These are phyloP conservation scores for Suhomyces bribrorum DNA, from an alignment of 1,139 yeast species.

Conservation along the genomic window DNA sequence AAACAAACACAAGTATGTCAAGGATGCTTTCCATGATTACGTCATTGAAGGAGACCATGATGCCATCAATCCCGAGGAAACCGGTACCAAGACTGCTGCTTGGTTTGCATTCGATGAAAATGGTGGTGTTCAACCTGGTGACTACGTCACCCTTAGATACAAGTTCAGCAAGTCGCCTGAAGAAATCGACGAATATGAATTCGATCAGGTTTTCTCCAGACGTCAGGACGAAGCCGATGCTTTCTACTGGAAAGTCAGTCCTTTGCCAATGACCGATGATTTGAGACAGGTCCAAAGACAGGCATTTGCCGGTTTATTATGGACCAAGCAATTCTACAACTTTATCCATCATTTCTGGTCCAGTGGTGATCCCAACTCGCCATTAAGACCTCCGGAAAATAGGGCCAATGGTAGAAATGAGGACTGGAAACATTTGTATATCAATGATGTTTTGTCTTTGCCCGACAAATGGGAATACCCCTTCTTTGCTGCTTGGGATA, in stretches of 20 bases:
- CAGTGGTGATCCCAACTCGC: slow-evolving; percentile 79
- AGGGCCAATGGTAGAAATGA: slow-evolving; percentile 81
- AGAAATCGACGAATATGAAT: slow-evolving; percentile 74
- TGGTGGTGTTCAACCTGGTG: slow-evolving; percentile 84
- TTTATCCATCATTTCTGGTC: slow-evolving; percentile 89
- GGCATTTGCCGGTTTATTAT: slow-evolving; percentile 90
- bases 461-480: slow-evolving; percentile 99
- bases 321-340: slow-evolving; percentile 94
- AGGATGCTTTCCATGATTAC: slow-evolving; percentile 90
- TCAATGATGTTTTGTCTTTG: slow-evolving; percentile 84
- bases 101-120: slow-evolving; percentile 77
- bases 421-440: slow-evolving; percentile 88
- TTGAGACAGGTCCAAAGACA: slow-evolving; percentile 87
- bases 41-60: slow-evolving; percentile 60
- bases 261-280: slow-evolving; percentile 81
- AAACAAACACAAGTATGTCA: slow-evolving; percentile 61
- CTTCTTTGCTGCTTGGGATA: slow-evolving; percentile 97
- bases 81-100: slow-evolving; percentile 79
- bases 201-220: slow-evolving; percentile 70
- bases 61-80: slow-evolving; percentile 66
- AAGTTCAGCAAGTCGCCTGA: slow-evolving; percentile 53
- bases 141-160: slow-evolving; percentile 85
- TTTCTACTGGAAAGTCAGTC: slow-evolving; percentile 87
- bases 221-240: slow-evolving; percentile 93
- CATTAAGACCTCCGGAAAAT: slow-evolving; percentile 68